phyloP scores from a whole-genome alignment of 75 land plant species.

The Larix kaempferi region DNA sequence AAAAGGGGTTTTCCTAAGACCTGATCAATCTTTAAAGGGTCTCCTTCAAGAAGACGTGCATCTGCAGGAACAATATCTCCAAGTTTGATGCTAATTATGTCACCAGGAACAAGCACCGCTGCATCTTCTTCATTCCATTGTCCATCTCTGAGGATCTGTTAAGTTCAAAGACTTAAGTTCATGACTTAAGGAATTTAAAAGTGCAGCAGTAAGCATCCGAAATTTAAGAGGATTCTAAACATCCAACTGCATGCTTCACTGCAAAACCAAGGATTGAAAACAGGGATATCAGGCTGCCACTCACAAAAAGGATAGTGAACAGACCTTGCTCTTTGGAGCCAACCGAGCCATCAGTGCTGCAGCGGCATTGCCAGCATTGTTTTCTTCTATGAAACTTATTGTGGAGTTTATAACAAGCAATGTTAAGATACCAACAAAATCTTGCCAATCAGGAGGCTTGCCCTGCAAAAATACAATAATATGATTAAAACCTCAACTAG shows the following conservation, averaged over 20 bases:
- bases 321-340: slow-evolving; percentile 93
- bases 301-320: not conserved
- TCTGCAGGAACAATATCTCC: slow-evolving; percentile 99
- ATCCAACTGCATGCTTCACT: not conserved
- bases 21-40: slow-evolving; percentile 95
- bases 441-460: slow-evolving; percentile 97
- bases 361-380: slow-evolving; percentile 99
- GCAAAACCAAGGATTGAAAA: not conserved
- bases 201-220: not conserved
- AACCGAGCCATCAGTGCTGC: slow-evolving; percentile 96
- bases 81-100: slow-evolving; percentile 86
- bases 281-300: not conserved
- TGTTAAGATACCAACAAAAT: slow-evolving; percentile 85
- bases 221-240: not conserved
- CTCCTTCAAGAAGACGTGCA: slow-evolving; percentile 94
- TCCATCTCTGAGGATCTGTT: slow-evolving; percentile 78
- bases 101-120: slow-evolving; percentile 83
- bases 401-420: slow-evolving; percentile 90
- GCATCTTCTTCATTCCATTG: slow-evolving; percentile 89
- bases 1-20: slow-evolving; percentile 18
- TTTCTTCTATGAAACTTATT: slow-evolving; percentile 97
- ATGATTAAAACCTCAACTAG: not conserved
- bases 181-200: not conserved
- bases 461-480: slow-evolving; percentile 43
- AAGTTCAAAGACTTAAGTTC: not conserved